Conservation (phyloP, 306 rosid genomes). For the Pterocarpus macrocarpus region DNA sequence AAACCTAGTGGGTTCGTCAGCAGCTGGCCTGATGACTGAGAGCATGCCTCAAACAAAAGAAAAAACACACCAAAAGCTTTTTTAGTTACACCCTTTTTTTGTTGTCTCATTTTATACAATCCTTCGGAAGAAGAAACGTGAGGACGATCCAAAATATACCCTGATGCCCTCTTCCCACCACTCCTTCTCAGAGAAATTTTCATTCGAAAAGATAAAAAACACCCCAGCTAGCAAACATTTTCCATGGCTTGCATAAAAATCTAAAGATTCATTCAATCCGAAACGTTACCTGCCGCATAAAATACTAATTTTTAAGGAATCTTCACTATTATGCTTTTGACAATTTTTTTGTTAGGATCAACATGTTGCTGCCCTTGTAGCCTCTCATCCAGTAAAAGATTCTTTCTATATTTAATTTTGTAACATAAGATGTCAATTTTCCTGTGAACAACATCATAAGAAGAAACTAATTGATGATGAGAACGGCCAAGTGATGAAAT, state of each 20-base stretch:
- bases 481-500: background rate
- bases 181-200: slow-evolving; percentile 28
- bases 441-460: background rate
- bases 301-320: slow-evolving; percentile 44
- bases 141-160: slow-evolving; percentile 40
- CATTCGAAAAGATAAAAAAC: background rate
- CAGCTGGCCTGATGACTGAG: slow-evolving; percentile 44
- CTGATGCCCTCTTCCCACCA: slow-evolving; percentile 56
- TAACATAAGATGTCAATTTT: slow-evolving; percentile 30
- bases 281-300: slow-evolving; percentile 45
- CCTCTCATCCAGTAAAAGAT: slow-evolving; percentile 57
- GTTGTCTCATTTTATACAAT: slow-evolving; percentile 53
- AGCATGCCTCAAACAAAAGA: slow-evolving; percentile 65
- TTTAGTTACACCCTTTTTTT: slow-evolving; percentile 47
- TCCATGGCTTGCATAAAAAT: slow-evolving; percentile 40
- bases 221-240: slow-evolving; percentile 16
- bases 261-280: slow-evolving; percentile 44
- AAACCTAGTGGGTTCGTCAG: slow-evolving; percentile 80
- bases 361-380: slow-evolving; percentile 42
- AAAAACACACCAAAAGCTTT: slow-evolving; percentile 56
- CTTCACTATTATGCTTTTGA: slow-evolving; percentile 58
- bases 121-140: slow-evolving; percentile 36
- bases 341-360: slow-evolving; percentile 35
- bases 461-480: background rate
- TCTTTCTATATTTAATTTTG: slow-evolving; percentile 3